Evolutionary conservation across 768 basidiomycete species (phyloP), one percentile per base, ranked within the genome.

Genomic region (Lactarius hatsudake): DNA sequence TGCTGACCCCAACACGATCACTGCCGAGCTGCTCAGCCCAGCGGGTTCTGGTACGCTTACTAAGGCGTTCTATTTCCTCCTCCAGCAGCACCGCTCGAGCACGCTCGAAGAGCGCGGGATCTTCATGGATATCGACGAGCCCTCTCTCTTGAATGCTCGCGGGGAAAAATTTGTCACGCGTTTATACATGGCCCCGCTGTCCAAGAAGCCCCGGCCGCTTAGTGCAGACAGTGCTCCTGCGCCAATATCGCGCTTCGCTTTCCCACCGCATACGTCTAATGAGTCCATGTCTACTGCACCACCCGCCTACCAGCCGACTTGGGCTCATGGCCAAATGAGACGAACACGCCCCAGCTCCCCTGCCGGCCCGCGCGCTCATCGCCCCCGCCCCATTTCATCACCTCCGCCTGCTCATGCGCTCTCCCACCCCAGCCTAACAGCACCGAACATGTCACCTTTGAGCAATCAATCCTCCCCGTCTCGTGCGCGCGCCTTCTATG

Each of bases 61-160:
- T 12, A 96, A 96, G 75, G 91, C 91, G 0, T 94, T 95, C 76
- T 96, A 95, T 74, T 93, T 89, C 74, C 83, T 96, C 43, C 83
- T 96, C 23, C 80, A 85, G 48, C 84, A 84, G 75, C 91, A 93
- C 72, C 85, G 90, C 66, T 88, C 93, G 71, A 86, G 84, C 63
- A 79, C 79, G 0, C 78, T 86, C 72, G 80, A 84, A 72, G 83
- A 86, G 56, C 81, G 84, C 72, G 83, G 81, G n/a, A 82, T 79
- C 60, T 76, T 82, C 61, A 76, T 79, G 65, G 76, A 79, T 58
- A 57, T 73, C 12, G 77, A 78, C 65, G 75, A 75, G 38, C 36
- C 58, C 13, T 59, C 59, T 23, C 68, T 74, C 13, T 61, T 73
- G 17, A 73, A 69, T 64, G 71, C 70, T 5, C 68, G 71, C 8